Percentiles rank a stretch among this genome's conserved stretches.
These are phyloP conservation scores for Chalciporus sphaerocephalus DNA, from an alignment of 768 basidiomycete genomes.

Conservation along the genomic window DNA sequence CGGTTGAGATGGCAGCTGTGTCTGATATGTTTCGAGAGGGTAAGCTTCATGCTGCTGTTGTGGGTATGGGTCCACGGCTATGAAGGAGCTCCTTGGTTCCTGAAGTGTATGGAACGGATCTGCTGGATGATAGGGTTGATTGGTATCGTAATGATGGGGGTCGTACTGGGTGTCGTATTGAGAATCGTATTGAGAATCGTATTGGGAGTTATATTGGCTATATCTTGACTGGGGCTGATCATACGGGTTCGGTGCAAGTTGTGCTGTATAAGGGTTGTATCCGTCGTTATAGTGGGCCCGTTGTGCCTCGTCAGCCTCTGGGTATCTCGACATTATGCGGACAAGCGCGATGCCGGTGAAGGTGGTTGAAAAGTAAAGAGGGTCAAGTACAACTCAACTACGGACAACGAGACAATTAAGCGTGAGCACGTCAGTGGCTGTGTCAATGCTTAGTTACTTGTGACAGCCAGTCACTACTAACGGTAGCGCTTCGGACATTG, in stretches of 20 bases:
- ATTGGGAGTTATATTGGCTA: slow-evolving; percentile 28
- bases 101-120: slow-evolving; percentile 37
- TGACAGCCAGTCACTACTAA: too few relatives aligned
- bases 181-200: slow-evolving; percentile 26
- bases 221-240: slow-evolving; percentile 36
- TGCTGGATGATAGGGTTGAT: slow-evolving; percentile 35
- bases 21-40: slow-evolving; percentile 22
- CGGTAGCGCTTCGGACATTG: too few relatives aligned
- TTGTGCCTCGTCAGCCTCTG: slow-evolving; percentile 59
- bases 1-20: slow-evolving; percentile 10
- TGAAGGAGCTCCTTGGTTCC: slow-evolving; percentile 12
- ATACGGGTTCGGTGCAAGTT: slow-evolving; percentile 36
- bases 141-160: slow-evolving; percentile 29
- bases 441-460: too few relatives aligned
- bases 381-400: slow-evolving; percentile 6
- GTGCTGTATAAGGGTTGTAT: slow-evolving; percentile 46
- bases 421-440: slow-evolving; percentile 11
- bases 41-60: slow-evolving; percentile 23
- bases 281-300: slow-evolving; percentile 64
- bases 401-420: too few relatives aligned
- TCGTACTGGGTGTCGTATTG: slow-evolving; percentile 34
- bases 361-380: not conserved
- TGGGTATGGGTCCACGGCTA: slow-evolving; percentile 18
- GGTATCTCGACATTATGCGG: slow-evolving; percentile 38
- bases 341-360: not conserved